These are phyloP conservation scores for Serpula lacrymans DNA, from an alignment of 768 basidiomycete species.

Conservation along the genomic window DNA sequence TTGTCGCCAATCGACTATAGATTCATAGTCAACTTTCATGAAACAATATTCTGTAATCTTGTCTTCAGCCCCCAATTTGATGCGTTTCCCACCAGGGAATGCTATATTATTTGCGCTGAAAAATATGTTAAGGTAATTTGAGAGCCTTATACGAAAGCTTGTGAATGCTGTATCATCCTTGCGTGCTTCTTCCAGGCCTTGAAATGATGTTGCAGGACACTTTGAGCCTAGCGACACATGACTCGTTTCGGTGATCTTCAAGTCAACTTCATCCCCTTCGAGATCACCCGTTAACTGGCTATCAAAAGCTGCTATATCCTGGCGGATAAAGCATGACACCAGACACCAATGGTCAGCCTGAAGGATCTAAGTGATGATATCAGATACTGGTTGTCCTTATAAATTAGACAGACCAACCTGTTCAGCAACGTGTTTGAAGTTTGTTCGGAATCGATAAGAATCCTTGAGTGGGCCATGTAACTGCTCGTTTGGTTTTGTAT, in stretches of 20 bases:
- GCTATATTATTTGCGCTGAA: background rate
- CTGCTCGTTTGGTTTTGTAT: slow-evolving; percentile 29
- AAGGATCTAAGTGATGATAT: too few relatives aligned
- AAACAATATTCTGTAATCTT: slow-evolving; percentile 26
- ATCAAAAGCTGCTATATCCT: too few relatives aligned
- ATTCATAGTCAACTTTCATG: slow-evolving; percentile 25
- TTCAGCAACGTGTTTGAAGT: slow-evolving; percentile 28
- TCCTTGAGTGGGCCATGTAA: slow-evolving; percentile 26
- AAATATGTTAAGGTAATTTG: slow-evolving; percentile 1
- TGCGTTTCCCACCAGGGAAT: too few relatives aligned
- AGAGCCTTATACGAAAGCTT: slow-evolving; percentile 3
- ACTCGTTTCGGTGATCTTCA: too few relatives aligned
- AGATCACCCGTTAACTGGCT: too few relatives aligned
- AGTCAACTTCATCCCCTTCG: too few relatives aligned
- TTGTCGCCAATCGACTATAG: slow-evolving; percentile 23
- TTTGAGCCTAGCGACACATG: slow-evolving; percentile 5
- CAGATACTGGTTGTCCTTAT: too few relatives aligned
- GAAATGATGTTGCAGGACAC: background rate
- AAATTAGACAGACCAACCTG: too few relatives aligned
- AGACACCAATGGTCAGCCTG: too few relatives aligned
- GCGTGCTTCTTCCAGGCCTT: slow-evolving; percentile 1
- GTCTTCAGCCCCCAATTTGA: too few relatives aligned
- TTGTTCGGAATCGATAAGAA: slow-evolving; percentile 25
- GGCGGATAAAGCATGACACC: too few relatives aligned
- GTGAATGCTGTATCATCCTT: background rate